Evolutionary conservation across 805 yeast species (phyloP), one percentile per base, ranked within the genome.

Genomic region (Danielia reshetovae): DNA sequence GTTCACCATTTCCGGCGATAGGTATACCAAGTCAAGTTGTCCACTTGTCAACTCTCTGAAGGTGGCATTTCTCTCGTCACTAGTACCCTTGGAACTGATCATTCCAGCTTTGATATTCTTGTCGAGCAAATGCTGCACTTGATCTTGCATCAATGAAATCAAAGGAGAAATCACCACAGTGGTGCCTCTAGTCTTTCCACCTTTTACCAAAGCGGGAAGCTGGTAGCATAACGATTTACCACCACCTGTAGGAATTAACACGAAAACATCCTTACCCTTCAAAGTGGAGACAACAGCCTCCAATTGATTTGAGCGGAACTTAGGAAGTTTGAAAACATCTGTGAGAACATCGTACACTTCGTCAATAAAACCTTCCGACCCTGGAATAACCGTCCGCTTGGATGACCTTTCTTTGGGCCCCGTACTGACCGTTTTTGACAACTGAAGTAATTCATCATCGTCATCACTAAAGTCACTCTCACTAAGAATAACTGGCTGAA

Each of bases 171-270:
- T 77, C 5, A 93, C 98, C 24, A 93, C 75, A 0, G 97, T 87
- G 0, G 93, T 82, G 11, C 97, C 97, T 12, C 61, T 62, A 0
- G 95, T 85, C 15, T 57, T 68, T 1, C 96, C 96, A 2, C 81
- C 68, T 27, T 70, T 68, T 2, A 90, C 79, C 28, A 93, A 66
- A 0, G 98, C 96, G 0, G 98, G 97, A 24, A 93, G 68, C 59
- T 93, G 98, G 59, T 89, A 93, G 55, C 98, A 93, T 19, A 93
- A 62, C 0, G 97, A 89, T 55, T 93, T 93, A 32, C 98, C 98
- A 32, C 98, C 98, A 24, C 98, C 98, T 0, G 98, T 93, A 0
- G 98, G 98, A 96, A 93, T 90, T 48, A 93, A 67, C 2, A 93
- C 97, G 62, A 93, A 87, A 0, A 85, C 95, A 57, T 93, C 98